A percentile compares a stretch with the other conserved stretches of the same genome.
phyloP scores from a whole-genome alignment of 306 rosid genomes.

The Trichosanthes truncata region DNA sequence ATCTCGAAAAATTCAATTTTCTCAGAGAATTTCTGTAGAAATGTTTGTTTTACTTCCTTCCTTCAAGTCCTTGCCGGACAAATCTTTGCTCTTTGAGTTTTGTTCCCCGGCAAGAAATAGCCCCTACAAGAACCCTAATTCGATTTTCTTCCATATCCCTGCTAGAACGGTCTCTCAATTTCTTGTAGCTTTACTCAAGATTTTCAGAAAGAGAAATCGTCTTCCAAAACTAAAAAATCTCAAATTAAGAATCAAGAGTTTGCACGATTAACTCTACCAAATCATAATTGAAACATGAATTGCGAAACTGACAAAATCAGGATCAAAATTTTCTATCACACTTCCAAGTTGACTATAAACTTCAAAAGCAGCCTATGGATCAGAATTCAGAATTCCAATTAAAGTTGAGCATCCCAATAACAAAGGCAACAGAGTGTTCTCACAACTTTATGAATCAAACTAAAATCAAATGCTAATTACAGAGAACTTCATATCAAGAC shows the following conservation, averaged over 20 bases:
- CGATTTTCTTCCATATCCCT: conserved; percentile 58
- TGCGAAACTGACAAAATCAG: background rate
- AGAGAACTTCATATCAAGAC: background rate
- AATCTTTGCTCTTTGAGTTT: conserved; percentile 53
- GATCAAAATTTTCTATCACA: background rate
- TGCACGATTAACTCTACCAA: too few species aligned
- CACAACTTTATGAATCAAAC: background rate
- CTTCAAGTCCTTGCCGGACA: conserved; percentile 50
- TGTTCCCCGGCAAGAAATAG: conserved; percentile 32
- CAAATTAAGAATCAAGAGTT: conserved; percentile 24
- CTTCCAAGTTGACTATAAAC: background rate
- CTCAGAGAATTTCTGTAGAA: conserved; percentile 32
- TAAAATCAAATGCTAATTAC: background rate
- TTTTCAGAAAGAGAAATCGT: conserved; percentile 45
- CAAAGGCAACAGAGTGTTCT: background rate
- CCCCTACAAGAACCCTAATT: conserved; percentile 37
- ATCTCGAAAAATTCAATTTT: conserved; percentile 17
- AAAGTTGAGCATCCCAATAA: background rate
- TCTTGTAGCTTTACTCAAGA: conserved; percentile 64
- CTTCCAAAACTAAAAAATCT: conserved; percentile 23
- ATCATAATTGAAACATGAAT: too few species aligned
- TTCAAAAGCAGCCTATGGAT: background rate
- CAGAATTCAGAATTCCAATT: background rate
- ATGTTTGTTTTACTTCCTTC: conserved; percentile 46
- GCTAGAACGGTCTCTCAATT: conserved; percentile 56